A percentile compares a stretch with the other conserved stretches of the same genome.
Conservation (phyloP, 352 stramenopile genomes). For the Phytopythium boreale region DNA sequence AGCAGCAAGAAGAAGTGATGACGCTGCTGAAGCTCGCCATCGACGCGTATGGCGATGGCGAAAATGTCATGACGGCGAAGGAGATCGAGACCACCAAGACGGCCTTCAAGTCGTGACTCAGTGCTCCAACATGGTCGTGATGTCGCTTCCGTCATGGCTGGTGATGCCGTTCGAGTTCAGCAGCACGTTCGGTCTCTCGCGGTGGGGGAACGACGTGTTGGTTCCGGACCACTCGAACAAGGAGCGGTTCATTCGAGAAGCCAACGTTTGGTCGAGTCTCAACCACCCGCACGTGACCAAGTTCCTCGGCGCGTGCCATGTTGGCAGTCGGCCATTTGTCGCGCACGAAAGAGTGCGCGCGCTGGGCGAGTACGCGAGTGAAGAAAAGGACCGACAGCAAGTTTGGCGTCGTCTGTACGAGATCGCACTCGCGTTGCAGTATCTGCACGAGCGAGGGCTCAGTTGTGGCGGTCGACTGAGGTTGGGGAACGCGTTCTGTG, state of each 20-base stretch:
- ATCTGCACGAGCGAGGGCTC: not conserved
- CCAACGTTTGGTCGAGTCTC: not conserved
- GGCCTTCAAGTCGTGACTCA: not conserved
- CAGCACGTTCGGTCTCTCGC: not conserved
- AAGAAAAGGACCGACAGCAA: not conserved
- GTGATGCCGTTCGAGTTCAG: not conserved
- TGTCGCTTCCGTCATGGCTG: not conserved
- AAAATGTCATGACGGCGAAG: not conserved
- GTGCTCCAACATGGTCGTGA: not conserved
- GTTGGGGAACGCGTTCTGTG: not conserved
- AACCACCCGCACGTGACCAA: conserved; percentile 16
- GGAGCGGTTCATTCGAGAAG: not conserved
- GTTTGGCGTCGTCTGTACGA: not conserved
- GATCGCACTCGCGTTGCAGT: not conserved
- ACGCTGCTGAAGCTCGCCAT: no score
- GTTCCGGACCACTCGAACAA: not conserved
- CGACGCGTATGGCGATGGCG: no score
- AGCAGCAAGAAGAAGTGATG: no score
- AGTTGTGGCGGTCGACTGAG: not conserved
- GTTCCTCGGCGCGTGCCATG: conserved; percentile 17
- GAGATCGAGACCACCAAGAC: not conserved
- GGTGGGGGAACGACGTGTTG: not conserved
- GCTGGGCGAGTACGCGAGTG: not conserved
- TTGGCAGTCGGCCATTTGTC: conserved; percentile 4
- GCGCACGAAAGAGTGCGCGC: not conserved